Percentiles rank a stretch among this genome's conserved stretches.
Conservation (phyloP, 1,284 basidiomycete genomes). For the Neolentinus lepideus region DNA sequence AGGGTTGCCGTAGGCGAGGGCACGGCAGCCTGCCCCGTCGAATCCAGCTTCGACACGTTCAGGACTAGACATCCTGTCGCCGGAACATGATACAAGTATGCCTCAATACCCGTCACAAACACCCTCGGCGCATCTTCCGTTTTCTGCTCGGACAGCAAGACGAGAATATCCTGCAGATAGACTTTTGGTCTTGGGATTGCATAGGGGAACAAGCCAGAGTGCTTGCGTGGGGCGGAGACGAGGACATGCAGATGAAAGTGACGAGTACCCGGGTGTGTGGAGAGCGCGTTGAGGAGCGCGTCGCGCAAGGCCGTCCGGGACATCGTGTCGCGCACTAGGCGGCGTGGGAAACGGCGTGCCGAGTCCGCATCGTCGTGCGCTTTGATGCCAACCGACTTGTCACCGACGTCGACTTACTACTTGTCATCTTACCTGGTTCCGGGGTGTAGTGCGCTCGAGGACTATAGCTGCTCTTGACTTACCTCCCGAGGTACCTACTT, state of each 20-base stretch:
- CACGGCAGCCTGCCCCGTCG: conserved; percentile 68
- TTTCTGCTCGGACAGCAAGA: conserved; percentile 61
- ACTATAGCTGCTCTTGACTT: no score
- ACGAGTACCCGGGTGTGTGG: conserved; percentile 54
- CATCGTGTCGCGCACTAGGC: neutral
- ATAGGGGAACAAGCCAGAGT: conserved; percentile 70
- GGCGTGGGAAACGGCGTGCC: neutral
- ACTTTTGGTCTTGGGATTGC: conserved; percentile 55
- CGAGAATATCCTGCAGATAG: conserved; percentile 68
- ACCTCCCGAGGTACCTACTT: no score
- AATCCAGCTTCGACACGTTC: conserved; percentile 93
- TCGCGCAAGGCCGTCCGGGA: conserved; percentile 42
- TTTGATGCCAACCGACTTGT: neutral
- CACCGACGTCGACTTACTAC: neutral
- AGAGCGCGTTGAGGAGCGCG: conserved; percentile 52
- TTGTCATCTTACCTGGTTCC: neutral
- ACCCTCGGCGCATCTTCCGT: conserved; percentile 40
- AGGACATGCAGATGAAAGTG: conserved; percentile 72
- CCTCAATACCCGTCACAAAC: conserved; percentile 79
- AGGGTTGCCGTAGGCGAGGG: conserved; percentile 66
- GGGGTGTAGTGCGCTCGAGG: no score
- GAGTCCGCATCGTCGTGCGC: neutral
- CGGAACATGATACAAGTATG: conserved; percentile 72
- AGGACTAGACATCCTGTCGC: conserved; percentile 66
- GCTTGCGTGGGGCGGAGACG: conserved; percentile 63